A percentile compares a stretch with the other conserved stretches of the same genome.
Evolutionary conservation across 768 basidiomycete genomes (phyloP).

Genomic region (Phanerochaete sordida): DNA sequence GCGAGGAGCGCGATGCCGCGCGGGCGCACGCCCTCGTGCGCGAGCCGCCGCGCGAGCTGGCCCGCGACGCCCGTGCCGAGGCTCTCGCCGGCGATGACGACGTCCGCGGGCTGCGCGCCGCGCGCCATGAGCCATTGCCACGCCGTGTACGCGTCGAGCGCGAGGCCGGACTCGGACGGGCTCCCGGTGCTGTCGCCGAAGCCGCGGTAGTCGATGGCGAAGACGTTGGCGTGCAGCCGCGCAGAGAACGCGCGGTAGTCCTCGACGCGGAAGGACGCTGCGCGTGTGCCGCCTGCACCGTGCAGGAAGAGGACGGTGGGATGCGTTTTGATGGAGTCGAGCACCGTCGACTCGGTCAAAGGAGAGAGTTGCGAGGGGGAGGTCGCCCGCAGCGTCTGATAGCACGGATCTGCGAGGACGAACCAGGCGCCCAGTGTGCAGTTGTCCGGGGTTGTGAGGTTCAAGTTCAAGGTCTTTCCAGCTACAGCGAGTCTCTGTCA

Average conservation of each 20-base stretch:
- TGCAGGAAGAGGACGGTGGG: slow-evolving; percentile 93
- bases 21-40: slow-evolving; percentile 35
- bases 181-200: slow-evolving; percentile 82
- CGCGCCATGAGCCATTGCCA: slow-evolving; percentile 72
- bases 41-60: slow-evolving; percentile 36
- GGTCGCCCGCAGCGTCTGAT: slow-evolving; percentile 42
- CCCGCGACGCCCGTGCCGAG: slow-evolving; percentile 79
- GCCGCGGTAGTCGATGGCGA: slow-evolving; percentile 90
- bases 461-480: no score
- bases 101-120: slow-evolving; percentile 53
- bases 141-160: slow-evolving; percentile 69
- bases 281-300: slow-evolving; percentile 84
- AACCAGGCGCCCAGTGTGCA: no score
- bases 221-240: slow-evolving; percentile 67
- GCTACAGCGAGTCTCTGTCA: slow-evolving; percentile 36
- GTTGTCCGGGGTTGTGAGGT: no score
- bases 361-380: slow-evolving; percentile 33
- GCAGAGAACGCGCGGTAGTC: slow-evolving; percentile 66
- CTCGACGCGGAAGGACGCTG: slow-evolving; percentile 59
- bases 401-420: no score
- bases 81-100: slow-evolving; percentile 83
- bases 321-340: slow-evolving; percentile 47
- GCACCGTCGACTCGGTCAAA: slow-evolving; percentile 38
- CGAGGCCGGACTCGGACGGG: slow-evolving; percentile 74
- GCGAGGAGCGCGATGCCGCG: slow-evolving; percentile 40